Base-by-base conservation (phyloP, 441 rosid species). In the Corymbia citriodora region DNA sequence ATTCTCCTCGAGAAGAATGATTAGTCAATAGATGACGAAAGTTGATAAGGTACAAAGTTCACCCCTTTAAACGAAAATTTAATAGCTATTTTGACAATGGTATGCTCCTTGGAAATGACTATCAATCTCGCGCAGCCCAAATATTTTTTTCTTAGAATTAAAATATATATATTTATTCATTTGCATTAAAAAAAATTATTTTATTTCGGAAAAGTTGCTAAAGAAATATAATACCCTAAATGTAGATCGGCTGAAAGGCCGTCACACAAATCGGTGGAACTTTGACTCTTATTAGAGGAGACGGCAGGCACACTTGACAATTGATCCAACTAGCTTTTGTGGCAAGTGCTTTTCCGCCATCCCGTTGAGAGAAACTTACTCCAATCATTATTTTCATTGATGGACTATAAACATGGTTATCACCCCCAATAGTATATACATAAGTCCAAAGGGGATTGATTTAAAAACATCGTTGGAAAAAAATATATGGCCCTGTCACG, bases 361-460 rank as follows among this genome's bases (percentile, higher is more conserved):
- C n/a, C n/a, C 70, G 14, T 12, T 63, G 70, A 29, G 33, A 63
- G 70, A 63, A 29, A 63, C 70, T 29, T 63, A 63, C 70, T 63
- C 33, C 33, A 29, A 29, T 4, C 2, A 29, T 29, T 29, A 4
- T 25, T 59, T 59, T 59, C 65, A 11, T 25, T 59, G 65, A 11
- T 59, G 65, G 65, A 59, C 14, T 63, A 29, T 27, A 31, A 31
- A n/a, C 40, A 18, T 68, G 45, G 40, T 45, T 17, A 16, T 68
- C 12, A 68, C 45, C 23, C n/a, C 23, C 45, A 70, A 0, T 70
- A 10, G 0, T 33, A 31, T 68, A 17, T 31, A 68, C 2, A 19
- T 70, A 31, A 70, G 45, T 40, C 45, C 45, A 6, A 4, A 40
- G 45, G 45, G 45, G 45, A 40, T 40, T 40, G 45, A 40, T 40